Percentiles rank a stretch among this genome's conserved stretches.
These are phyloP conservation scores for Madurella fahalii DNA, from an alignment of 2,329 filamentous ascomycete genomes.

Conservation along the genomic window DNA sequence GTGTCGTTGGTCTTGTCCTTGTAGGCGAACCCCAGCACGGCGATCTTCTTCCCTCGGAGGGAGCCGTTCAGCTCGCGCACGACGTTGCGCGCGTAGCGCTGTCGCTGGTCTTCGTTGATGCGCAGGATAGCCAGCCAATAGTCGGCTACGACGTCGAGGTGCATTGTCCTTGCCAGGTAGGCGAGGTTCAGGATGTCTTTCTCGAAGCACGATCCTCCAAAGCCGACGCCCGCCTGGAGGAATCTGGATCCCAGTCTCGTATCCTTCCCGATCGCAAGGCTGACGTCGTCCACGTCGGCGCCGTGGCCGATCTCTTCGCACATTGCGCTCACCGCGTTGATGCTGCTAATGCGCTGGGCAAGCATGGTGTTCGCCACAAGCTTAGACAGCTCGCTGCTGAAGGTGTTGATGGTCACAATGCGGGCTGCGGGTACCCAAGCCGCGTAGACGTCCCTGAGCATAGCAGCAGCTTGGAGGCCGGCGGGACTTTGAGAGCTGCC, in stretches of 20 bases:
- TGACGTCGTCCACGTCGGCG: slow-evolving; percentile 48
- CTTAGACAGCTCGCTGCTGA: slow-evolving; percentile 60
- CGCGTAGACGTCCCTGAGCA: slow-evolving; percentile 50
- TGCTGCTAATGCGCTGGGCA: slow-evolving; percentile 60
- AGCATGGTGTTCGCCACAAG: slow-evolving; percentile 61
- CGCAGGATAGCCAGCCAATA: slow-evolving; percentile 57
- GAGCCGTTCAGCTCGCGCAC: slow-evolving; percentile 52
- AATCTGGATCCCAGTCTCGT: slow-evolving; percentile 53
- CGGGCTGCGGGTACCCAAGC: slow-evolving; percentile 51
- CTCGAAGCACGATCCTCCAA: slow-evolving; percentile 61
- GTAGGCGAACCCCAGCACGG: slow-evolving; percentile 57
- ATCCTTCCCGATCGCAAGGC: slow-evolving; percentile 53
- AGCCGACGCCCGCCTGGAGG: slow-evolving; percentile 56
- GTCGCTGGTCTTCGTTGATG: slow-evolving; percentile 57
- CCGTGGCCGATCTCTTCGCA: slow-evolving; percentile 47
- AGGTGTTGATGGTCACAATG: slow-evolving; percentile 56
- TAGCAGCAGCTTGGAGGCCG: slow-evolving; percentile 46
- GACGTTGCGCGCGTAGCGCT: slow-evolving; percentile 51
- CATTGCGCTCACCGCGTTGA: slow-evolving; percentile 59
- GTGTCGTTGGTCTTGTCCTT: slow-evolving; percentile 60
- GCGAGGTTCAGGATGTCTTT: slow-evolving; percentile 58
- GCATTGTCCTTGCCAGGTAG: slow-evolving; percentile 54
- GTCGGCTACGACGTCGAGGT: slow-evolving; percentile 53
- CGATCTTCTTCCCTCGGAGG: slow-evolving; percentile 51
- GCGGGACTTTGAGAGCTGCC: slow-evolving; percentile 47